Evolutionary conservation across 306 rosid species (phyloP).

Genomic region (Glycine tomentella): DNA sequence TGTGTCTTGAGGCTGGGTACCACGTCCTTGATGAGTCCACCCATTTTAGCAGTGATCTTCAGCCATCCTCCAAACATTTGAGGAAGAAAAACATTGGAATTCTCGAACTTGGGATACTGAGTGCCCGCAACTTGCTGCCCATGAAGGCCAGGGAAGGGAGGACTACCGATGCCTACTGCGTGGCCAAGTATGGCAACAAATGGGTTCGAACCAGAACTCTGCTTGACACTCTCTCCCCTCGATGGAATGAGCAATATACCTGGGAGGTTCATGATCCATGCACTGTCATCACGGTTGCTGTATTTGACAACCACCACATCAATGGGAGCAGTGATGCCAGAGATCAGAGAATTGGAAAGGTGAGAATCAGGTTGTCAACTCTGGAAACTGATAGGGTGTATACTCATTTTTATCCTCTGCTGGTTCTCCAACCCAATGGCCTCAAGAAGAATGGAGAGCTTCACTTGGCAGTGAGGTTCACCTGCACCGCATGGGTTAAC

Average conservation of each 20-base stretch:
- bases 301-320: slow-evolving; percentile 79
- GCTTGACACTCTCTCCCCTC: slow-evolving; percentile 74
- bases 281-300: slow-evolving; percentile 85
- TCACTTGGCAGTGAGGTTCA: slow-evolving; percentile 87
- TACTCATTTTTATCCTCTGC: slow-evolving; percentile 84
- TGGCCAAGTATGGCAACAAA: slow-evolving; percentile 94
- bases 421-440: slow-evolving; percentile 75
- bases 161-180: slow-evolving; percentile 88
- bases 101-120: slow-evolving; percentile 90
- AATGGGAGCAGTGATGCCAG: slow-evolving; percentile 65
- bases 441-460: slow-evolving; percentile 93
- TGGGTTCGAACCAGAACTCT: slow-evolving; percentile 94
- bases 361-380: slow-evolving; percentile 87
- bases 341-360: slow-evolving; percentile 91
- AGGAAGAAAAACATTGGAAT: slow-evolving; percentile 77
- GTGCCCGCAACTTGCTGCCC: slow-evolving; percentile 78
- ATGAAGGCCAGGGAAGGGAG: slow-evolving; percentile 82
- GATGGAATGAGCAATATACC: slow-evolving; percentile 97
- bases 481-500: slow-evolving; percentile 86
- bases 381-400: slow-evolving; percentile 81
- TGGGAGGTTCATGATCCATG: slow-evolving; percentile 95
- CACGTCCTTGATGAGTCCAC: slow-evolving; percentile 98
- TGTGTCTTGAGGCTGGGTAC: slow-evolving; percentile 78
- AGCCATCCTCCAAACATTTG: slow-evolving; percentile 80
- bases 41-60: slow-evolving; percentile 89